Evolutionary conservation across 2,329 filamentous ascomycete species (phyloP), one percentile per base, ranked within the genome.

Genomic region (Alternaria sp.): DNA sequence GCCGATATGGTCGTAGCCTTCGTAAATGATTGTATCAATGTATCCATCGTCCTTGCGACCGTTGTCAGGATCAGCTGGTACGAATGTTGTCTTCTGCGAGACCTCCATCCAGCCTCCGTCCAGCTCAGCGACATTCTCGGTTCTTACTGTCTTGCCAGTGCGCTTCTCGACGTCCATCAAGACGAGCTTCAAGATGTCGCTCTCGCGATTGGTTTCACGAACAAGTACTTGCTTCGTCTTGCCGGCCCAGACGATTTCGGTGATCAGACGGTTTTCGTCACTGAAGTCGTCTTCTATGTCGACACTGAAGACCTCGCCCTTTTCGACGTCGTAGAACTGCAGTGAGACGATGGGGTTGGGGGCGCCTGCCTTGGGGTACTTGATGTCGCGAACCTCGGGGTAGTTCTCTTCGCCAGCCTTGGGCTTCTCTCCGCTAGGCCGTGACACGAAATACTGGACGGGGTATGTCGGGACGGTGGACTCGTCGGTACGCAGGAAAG

Each of bases 21-120:
- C 87, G 75, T 96, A 86, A 59, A 98, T 91, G 63, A 98, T 84
- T 0, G 92, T 94, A 79, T 99, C 96, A 65, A 99, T 90, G 75
- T 99, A 99, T 21, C 96, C 96, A 79, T 97, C 94, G 6, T 95
- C 81, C 2, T 87, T 84, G 21, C 94, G 89, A 14, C 92, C 92
- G 66, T 92, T 93, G 11, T 82, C 79, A 21, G 91, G 87, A 77
- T 97, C 93, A 4, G 93, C 92, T 2, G 96, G 96, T 61, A 99
- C 90, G 75, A 91, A 98, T 14, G 85, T 89, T 4, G 94, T 97
- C 45, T 90, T 88, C 72, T 97, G 91, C 1, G 93, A 93, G 45
- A 97, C 93, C 81, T 99, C 96, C 72, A 97, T 95, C 96, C 96
- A 99, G 33, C 96, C 96, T 21, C 94, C 94, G 78, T 99, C 96